These are phyloP conservation scores for Chalaropsis thielavioides DNA, from an alignment of 2,329 filamentous ascomycete species.

Conservation along the genomic window DNA sequence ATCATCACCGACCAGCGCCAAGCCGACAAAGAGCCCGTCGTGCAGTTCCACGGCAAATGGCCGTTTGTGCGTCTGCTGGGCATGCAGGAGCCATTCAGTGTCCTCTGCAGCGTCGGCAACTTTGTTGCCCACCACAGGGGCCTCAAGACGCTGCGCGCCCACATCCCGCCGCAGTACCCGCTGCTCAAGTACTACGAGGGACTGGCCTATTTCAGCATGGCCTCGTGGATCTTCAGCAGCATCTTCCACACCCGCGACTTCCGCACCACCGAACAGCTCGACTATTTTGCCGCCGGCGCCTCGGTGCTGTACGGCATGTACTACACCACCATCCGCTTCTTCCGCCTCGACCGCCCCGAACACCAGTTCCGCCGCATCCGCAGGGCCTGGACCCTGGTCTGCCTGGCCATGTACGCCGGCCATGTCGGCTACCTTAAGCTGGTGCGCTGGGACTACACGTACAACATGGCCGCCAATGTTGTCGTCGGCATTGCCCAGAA, in stretches of 20 bases:
- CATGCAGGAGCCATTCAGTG: conserved; percentile 87
- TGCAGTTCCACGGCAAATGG: conserved; percentile 98
- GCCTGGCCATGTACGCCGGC: conserved; percentile 51
- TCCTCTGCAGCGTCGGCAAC: conserved; percentile 87
- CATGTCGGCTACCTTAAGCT: conserved; percentile 77
- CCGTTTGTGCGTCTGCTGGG: conserved; percentile 82
- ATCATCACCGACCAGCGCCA: conserved; percentile 65
- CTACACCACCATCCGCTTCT: conserved; percentile 68
- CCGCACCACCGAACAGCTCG: conserved; percentile 71
- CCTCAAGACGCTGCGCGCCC: conserved; percentile 52
- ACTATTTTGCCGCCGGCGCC: conserved; percentile 89
- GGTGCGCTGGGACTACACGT: conserved; percentile 86
- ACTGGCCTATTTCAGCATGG: conserved; percentile 68
- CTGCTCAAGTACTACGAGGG: conserved; percentile 66
- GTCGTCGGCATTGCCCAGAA: conserved; percentile 68
- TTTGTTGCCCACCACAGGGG: conserved; percentile 72
- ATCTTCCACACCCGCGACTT: conserved; percentile 91
- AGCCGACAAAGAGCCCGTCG: conserved; percentile 48
- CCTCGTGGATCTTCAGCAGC: conserved; percentile 76
- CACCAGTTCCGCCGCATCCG: conserved; percentile 37
- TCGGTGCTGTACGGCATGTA: conserved; percentile 85
- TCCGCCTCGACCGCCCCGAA: conserved; percentile 54
- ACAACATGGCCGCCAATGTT: conserved; percentile 96
- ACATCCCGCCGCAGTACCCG: conserved; percentile 58
- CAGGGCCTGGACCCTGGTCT: conserved; percentile 61